Evolutionary conservation across 805 yeast genomes (phyloP), one percentile per base, ranked within the genome.

Genomic region (Metschnikowia reukaufii): DNA sequence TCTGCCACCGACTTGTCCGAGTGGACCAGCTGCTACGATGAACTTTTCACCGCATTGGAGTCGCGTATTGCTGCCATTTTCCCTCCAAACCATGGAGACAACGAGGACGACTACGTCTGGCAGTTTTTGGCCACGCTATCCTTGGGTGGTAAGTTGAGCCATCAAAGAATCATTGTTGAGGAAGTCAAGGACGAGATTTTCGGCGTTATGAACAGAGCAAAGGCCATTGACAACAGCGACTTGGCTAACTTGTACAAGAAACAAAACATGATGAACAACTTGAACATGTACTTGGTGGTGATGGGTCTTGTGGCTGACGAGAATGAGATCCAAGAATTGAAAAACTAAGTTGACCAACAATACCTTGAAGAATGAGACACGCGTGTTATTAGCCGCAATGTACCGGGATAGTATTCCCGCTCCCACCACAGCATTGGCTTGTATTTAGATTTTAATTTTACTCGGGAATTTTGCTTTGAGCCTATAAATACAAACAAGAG

Each of bases 261-360:
- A 56, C 81, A 74, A 57, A 81, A 75, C 69, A 77, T 84, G 60
- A 77, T 87, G 62, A 82, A 81, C 54, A 90, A 90, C 62, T 79
- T 92, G 78, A 92, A 92, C 66, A 72, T 92, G 78, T 91, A 90
- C 72, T 78, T 92, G 68, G 94, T 92, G 58, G 97, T 91, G 39
- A 90, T 92, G 95, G 99, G 99, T 6, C 78, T 92, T 54, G 88
- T 87, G 49, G 96, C 97, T 5, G 87, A 88, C 55, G 94, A 88
- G 58, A 84, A 83, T 47, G 97, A 88, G 64, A 91, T 91, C 61
- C 80, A 84, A 35, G 97, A 90, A 69, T 74, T 91, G 53, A 58
- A 58, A 44, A 52, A 45, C 29, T 63, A 52, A 43, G 35, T 32
- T 20, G n/a, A 15, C 20, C 13, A 13, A 20, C 16, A 18, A 16